A percentile compares a stretch with the other conserved stretches of the same genome.
These are phyloP conservation scores for Persicaria maculosa DNA, from an alignment of 148 eudicot species.

Conservation along the genomic window DNA sequence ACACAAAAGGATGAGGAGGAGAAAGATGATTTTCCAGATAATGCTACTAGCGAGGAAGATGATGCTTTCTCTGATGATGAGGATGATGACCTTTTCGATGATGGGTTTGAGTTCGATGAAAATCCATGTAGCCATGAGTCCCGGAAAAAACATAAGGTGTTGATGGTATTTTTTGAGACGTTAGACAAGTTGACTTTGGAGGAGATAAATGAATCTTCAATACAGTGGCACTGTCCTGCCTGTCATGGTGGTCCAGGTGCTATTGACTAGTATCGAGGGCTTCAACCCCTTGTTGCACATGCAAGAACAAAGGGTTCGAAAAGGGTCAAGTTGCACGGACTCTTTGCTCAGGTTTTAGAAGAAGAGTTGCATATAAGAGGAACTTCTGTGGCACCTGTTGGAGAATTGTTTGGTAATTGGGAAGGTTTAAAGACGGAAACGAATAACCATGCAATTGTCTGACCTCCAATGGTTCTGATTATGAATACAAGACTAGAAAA, in stretches of 20 bases:
- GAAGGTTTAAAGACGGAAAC: constrained; percentile 31
- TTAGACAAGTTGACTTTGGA: constrained; percentile 41
- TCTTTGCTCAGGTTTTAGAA: constrained; percentile 53
- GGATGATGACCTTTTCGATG: constrained; percentile 29
- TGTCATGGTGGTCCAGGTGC: constrained; percentile 85
- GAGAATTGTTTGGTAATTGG: constrained; percentile 64
- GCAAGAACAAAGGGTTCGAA: constrained; percentile 57
- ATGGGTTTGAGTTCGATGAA: constrained; percentile 47
- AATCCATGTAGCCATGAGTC: constrained; percentile 37
- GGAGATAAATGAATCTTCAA: constrained; percentile 48
- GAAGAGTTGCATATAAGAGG: constrained; percentile 64
- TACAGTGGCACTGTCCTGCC: constrained; percentile 89
- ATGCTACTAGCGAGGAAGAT: constrained; percentile 19
- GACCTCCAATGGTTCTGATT: constrained; percentile 89
- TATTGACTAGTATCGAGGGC: constrained; percentile 70
- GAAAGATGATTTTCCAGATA: constrained; percentile 19
- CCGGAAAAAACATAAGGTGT: constrained; percentile 38
- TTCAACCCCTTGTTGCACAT: constrained; percentile 55
- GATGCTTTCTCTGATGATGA: constrained; percentile 23
- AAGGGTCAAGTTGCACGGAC: constrained; percentile 60
- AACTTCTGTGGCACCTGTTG: constrained; percentile 48
- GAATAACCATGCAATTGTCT: constrained; percentile 51
- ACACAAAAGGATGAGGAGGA: constrained; percentile 15
- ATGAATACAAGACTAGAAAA: constrained; percentile 60
- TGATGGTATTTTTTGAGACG: constrained; percentile 37